These are phyloP conservation scores for Aschersonia sp. DNA, from an alignment of 2,329 filamentous ascomycete species.

Conservation along the genomic window DNA sequence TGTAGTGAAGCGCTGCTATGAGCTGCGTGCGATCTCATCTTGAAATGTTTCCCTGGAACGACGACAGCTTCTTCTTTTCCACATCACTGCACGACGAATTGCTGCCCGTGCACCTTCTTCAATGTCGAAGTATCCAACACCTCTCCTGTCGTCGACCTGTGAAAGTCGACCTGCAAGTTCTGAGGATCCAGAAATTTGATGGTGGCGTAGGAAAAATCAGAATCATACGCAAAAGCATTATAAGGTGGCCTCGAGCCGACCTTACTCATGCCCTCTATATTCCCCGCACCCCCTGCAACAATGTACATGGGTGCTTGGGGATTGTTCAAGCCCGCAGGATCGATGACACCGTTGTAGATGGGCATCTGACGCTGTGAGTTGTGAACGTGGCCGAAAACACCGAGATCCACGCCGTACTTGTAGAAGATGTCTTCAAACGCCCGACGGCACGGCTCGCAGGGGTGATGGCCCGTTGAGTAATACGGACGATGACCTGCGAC, in stretches of 20 bases:
- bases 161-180: conserved; percentile 34
- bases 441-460: conserved; percentile 30
- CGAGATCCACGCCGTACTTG: conserved; percentile 41
- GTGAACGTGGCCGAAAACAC: conserved; percentile 42
- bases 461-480: conserved; percentile 25
- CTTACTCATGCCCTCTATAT: conserved; percentile 34
- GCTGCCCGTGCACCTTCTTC: conserved; percentile 30
- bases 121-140: conserved; percentile 31
- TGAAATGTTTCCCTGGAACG: too few species aligned
- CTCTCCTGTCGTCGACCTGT: conserved; percentile 30
- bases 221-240: conserved; percentile 33
- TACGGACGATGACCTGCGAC: conserved; percentile 26
- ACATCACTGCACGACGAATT: conserved; percentile 26
- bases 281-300: conserved; percentile 41
- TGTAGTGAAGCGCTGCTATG: too few species aligned
- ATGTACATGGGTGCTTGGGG: conserved; percentile 14
- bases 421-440: conserved; percentile 41
- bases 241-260: conserved; percentile 26
- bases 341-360: conserved; percentile 18
- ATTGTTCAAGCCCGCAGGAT: conserved; percentile 22
- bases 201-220: conserved; percentile 37
- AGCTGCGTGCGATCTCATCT: too few species aligned
- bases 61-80: too few species aligned
- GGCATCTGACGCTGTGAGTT: conserved; percentile 39
- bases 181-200: conserved; percentile 29